phyloP scores from a whole-genome alignment of 495 filamentous ascomycete species.

The Penicillium turbatum region DNA sequence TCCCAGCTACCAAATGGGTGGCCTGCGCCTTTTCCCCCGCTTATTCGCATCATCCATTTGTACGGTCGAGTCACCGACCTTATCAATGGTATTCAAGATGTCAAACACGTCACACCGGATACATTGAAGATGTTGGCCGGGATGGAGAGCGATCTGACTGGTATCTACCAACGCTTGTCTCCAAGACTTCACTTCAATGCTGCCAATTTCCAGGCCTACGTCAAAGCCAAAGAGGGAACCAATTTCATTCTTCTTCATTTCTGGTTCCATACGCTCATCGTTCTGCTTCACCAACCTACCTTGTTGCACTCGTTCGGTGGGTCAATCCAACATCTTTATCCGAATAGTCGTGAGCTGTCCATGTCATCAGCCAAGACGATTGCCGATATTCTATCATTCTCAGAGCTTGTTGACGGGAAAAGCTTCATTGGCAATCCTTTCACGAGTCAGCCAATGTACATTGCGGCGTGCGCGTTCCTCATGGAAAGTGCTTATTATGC shows the following conservation, averaged over 20 bases:
- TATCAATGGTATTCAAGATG: slow-evolving; percentile 75
- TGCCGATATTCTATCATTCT: slow-evolving; percentile 75
- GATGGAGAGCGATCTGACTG: slow-evolving; percentile 73
- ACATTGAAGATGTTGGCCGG: slow-evolving; percentile 61
- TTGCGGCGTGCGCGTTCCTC: slow-evolving; percentile 80
- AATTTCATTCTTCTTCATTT: slow-evolving; percentile 86
- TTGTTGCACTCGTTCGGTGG: slow-evolving; percentile 72
- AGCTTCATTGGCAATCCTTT: slow-evolving; percentile 83
- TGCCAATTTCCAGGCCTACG: slow-evolving; percentile 71
- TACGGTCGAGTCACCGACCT: slow-evolving; percentile 79
- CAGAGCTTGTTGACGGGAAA: slow-evolving; percentile 72
- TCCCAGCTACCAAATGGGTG: slow-evolving; percentile 54
- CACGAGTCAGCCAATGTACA: slow-evolving; percentile 85
- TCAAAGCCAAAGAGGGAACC: slow-evolving; percentile 69
- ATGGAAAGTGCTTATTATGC: slow-evolving; percentile 65
- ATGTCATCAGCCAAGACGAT: slow-evolving; percentile 90
- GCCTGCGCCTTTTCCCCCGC: slow-evolving; percentile 71
- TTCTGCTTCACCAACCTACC: slow-evolving; percentile 77
- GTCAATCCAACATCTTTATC: slow-evolving; percentile 61
- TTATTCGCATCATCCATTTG: slow-evolving; percentile 77
- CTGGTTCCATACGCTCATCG: slow-evolving; percentile 86
- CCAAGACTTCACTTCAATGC: slow-evolving; percentile 72
- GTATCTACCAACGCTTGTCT: slow-evolving; percentile 72
- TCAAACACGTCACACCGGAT: slow-evolving; percentile 67
- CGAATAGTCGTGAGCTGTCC: slow-evolving; percentile 73